Base-by-base conservation (phyloP, 192 early-diverging fungal species). In the Backusella liffmaniae region DNA sequence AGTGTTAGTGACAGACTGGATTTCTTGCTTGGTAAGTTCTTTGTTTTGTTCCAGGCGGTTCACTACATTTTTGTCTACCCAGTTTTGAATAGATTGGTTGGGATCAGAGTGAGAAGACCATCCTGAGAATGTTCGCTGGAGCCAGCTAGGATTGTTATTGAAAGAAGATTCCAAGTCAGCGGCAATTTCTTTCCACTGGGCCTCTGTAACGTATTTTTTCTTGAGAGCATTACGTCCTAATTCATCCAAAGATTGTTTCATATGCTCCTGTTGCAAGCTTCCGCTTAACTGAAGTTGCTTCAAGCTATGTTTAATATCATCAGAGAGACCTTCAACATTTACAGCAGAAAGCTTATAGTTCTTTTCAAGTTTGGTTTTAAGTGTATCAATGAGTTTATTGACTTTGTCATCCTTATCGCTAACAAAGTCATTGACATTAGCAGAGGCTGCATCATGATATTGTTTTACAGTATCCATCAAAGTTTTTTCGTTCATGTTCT, bases 121-220 rank as follows among this genome's bases (percentile, higher is more conserved):
- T 10, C 46, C 66, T 7, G 62, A 46, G 65, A 79, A 67, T 13
- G 41, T 23, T 4, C 72, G 72, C 18, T 77, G 76, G 21, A 73
- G 73, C 76, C 76, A 77, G n/a, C 71, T 51, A 26, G 67, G 51
- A 15, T 67, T 18, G 36, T 71, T 15, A 49, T 44, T 30, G 21
- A 79, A 70, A 18, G 59, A 18, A 12, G 72, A 16, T 23, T 73
- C 32, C 10, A 83, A 32, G 26, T 83, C 75, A 23, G 39, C 39
- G 16, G 46, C 36, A 36, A 83, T 75, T 49, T 69, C 44, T 5
- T 83, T 67, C 77, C 77, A 83, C n/a, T 76, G 59, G 18, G 70
- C 67, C 16, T 35, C 72, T 15, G 77, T 74, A 0, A 75, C 39
- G 23, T 62, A 66, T 46, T 83, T 83, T 42, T 83, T 41, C 39